Percentiles rank a stretch among this genome's conserved stretches.
Conservation (phyloP, 257 asterid species). For the Solanum rostratum region DNA sequence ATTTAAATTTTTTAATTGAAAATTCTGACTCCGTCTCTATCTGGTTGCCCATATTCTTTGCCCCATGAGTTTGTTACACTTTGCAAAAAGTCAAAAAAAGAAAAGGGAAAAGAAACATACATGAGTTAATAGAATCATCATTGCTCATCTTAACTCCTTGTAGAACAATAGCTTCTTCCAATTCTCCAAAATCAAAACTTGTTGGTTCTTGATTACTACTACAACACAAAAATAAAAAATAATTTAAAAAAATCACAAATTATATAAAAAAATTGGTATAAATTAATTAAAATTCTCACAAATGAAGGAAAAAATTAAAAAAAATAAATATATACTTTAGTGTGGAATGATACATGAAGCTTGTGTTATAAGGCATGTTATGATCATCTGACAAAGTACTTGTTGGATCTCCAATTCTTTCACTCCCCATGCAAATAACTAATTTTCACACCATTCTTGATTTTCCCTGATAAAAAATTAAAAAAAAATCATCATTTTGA, state of each 20-base stretch:
- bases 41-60: neutral
- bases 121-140: constrained; percentile 59
- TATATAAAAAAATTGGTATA: neutral
- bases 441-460: constrained; percentile 30
- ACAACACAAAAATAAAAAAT: neutral
- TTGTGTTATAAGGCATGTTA: constrained; percentile 35
- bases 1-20: neutral
- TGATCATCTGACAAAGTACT: constrained; percentile 24
- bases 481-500: neutral
- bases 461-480: neutral
- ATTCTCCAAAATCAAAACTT: constrained; percentile 78
- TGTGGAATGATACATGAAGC: constrained; percentile 37
- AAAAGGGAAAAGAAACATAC: constrained; percentile 24
- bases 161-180: constrained; percentile 74
- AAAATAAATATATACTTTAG: neutral
- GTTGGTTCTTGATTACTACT: constrained; percentile 52
- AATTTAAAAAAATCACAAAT: neutral
- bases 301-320: neutral
- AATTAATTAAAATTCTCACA: neutral
- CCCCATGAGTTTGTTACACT: constrained; percentile 19
- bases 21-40: neutral
- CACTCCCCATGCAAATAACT: constrained; percentile 70
- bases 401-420: constrained; percentile 39
- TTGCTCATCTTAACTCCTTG: constrained; percentile 49
- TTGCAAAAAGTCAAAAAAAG: constrained; percentile 36